Conservation (phyloP, 148 eudicot species). For the Oxyria digyna region DNA sequence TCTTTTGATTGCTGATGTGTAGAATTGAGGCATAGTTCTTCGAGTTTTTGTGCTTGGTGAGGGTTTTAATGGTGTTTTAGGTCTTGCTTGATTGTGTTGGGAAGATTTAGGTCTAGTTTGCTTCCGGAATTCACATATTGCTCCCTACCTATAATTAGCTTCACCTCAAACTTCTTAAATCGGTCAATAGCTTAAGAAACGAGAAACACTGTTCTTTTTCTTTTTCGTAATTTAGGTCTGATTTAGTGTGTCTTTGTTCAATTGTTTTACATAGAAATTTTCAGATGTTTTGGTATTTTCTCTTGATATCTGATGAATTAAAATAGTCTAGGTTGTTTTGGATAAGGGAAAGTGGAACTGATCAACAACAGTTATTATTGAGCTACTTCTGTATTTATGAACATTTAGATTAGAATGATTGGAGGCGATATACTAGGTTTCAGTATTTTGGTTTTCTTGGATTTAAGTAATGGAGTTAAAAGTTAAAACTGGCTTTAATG, state of each 20-base stretch:
- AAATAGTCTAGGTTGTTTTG: background rate
- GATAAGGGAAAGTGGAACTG: background rate
- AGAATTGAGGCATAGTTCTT: background rate
- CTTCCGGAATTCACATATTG: background rate
- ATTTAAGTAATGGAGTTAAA: background rate
- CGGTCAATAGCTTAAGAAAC: background rate
- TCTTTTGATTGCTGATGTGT: background rate
- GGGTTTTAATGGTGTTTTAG: background rate
- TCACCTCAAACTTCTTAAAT: background rate
- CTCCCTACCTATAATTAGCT: slow-evolving; percentile 3
- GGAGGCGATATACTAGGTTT: background rate
- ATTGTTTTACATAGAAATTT: background rate
- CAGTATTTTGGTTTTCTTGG: background rate
- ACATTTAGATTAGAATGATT: background rate
- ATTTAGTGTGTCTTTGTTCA: background rate
- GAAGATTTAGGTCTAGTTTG: background rate
- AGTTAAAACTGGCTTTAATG: background rate
- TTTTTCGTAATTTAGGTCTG: background rate
- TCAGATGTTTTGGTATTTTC: background rate
- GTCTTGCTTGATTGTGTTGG: background rate
- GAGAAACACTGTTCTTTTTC: background rate
- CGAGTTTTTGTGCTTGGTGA: background rate
- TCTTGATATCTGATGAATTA: background rate
- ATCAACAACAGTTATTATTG: background rate
- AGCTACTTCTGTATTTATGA: background rate